Evolutionary conservation across 2,329 filamentous ascomycete species (phyloP), one percentile per base, ranked within the genome.

Genomic region (Cladosporium sp.): DNA sequence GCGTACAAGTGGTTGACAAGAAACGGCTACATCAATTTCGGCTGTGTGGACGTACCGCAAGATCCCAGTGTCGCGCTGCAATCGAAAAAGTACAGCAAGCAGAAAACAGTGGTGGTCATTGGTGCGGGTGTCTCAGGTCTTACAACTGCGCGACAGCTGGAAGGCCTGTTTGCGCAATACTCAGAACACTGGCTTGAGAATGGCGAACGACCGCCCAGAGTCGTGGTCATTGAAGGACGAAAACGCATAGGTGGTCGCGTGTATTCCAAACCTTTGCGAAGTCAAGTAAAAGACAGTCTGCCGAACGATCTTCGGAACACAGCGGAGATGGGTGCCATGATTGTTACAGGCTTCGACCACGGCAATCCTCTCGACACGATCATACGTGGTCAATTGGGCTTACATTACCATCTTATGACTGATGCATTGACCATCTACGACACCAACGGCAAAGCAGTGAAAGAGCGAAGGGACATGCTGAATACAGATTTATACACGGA

Each of bases 291-390:
- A 57, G 69, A 78, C 68, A 73, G 75, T 62, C 65, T 84, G 69
- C 74, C 79, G 70, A 66, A 78, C 63, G 70, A 78, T 74, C 83
- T 80, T 71, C 82, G 75, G 51, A 88, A 88, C 68, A 97, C 92
- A 19, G 94, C 91, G 32, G 94, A 99, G 72, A 95, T 97, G 86
- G 94, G 94, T 25, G 94, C 93, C 56, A 96, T 99, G 80, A 97
- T 99, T 60, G 91, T 99, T 60, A 97, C 95, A 34, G 94, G 94
- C 0, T 99, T 97, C 70, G 91, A 97, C 64, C 85, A 90, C 63
- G 95, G 95, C 17, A 99, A 99, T 66, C 94, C 94, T 4, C 77
- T 99, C 65, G 95, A 97, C 70, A 84, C 92, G 49, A 85, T 99
- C 59, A 86, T 99, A 57, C 87, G 94, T 64, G 92, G 90, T 15